These are phyloP conservation scores for Aspergillus ruber DNA, from an alignment of 2,329 filamentous ascomycete species.

Conservation along the genomic window DNA sequence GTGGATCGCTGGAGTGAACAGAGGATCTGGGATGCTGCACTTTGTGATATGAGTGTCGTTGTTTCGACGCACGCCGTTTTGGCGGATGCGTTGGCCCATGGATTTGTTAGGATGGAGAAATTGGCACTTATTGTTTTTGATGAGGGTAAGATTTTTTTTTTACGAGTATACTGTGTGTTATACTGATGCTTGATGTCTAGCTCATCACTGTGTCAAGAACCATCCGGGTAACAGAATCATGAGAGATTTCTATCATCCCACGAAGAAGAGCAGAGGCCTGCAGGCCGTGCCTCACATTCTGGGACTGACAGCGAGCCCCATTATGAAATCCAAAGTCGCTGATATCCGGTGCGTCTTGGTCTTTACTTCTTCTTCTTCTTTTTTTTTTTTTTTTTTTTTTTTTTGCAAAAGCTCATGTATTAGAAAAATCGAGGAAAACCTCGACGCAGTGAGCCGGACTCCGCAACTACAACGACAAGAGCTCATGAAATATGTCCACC, in stretches of 20 bases:
- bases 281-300: conserved; percentile 58
- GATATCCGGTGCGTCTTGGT: background rate
- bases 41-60: conserved; percentile 62
- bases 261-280: conserved; percentile 24
- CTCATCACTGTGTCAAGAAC: conserved; percentile 64
- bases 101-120: conserved; percentile 59
- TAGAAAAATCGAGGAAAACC: conserved; percentile 57
- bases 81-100: conserved; percentile 66
- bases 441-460: conserved; percentile 63
- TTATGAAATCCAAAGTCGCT: conserved; percentile 50
- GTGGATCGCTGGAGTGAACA: conserved; percentile 67
- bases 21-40: conserved; percentile 59
- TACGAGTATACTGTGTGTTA: background rate
- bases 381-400: background rate
- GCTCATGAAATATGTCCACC: conserved; percentile 61
- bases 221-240: conserved; percentile 66
- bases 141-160: conserved; percentile 57
- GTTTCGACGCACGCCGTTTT: conserved; percentile 73
- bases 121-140: conserved; percentile 72
- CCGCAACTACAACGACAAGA: conserved; percentile 65
- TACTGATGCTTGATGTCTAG: conserved; percentile 30
- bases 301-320: conserved; percentile 74
- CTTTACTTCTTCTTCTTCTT: too few species aligned
- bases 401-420: background rate
- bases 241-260: conserved; percentile 59